Evolutionary conservation across 1,139 yeast species (phyloP).

Genomic region (Blastobotrys proliferans): DNA sequence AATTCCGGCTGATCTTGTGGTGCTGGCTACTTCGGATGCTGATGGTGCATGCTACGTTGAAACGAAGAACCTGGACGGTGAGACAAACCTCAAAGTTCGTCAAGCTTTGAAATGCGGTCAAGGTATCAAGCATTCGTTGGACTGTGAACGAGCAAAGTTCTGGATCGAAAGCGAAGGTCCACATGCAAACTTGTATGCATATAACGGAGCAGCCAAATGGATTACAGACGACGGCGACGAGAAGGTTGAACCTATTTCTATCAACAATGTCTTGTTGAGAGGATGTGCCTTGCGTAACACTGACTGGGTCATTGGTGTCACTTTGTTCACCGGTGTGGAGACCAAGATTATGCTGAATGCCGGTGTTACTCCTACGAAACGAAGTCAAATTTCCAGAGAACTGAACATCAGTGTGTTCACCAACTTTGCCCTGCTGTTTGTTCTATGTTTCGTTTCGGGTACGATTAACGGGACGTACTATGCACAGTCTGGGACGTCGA

Average conservation of each 20-base stretch:
- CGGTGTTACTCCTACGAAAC: constrained; percentile 88
- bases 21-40: constrained; percentile 75
- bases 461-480: constrained; percentile 69
- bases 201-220: constrained; percentile 79
- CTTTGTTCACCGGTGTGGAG: constrained; percentile 84
- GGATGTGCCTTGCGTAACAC: constrained; percentile 88
- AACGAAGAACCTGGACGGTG: constrained; percentile 95
- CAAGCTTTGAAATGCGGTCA: constrained; percentile 71
- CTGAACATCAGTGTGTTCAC: constrained; percentile 75
- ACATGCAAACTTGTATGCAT: constrained; percentile 74
- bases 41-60: constrained; percentile 94
- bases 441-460: constrained; percentile 80
- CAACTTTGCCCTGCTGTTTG: constrained; percentile 70
- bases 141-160: constrained; percentile 68
- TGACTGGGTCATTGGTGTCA: constrained; percentile 89
- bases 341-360: constrained; percentile 91
- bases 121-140: constrained; percentile 58
- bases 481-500: constrained; percentile 47
- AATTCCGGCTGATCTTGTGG: constrained; percentile 85
- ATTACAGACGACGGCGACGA: constrained; percentile 27
- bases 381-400: constrained; percentile 76
- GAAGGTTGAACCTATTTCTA: constrained; percentile 62
- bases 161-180: constrained; percentile 93
- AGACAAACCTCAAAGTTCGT: constrained; percentile 82
- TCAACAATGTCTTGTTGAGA: constrained; percentile 77